Conservation (phyloP, 1,139 yeast genomes). For the Kodamaea sp. region DNA sequence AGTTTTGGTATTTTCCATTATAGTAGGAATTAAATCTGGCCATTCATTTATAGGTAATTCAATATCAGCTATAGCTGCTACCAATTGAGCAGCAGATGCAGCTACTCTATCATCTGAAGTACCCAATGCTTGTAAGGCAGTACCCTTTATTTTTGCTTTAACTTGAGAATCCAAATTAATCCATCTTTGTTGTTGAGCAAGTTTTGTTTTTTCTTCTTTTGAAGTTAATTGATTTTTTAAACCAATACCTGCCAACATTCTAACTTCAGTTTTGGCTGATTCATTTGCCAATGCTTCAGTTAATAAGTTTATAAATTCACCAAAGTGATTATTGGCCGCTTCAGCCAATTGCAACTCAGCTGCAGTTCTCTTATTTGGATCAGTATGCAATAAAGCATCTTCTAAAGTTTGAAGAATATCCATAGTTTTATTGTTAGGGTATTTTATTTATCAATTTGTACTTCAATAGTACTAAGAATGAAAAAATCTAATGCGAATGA, state of each 20-base stretch:
- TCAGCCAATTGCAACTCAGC: constrained; percentile 79
- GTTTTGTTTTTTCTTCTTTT: constrained; percentile 54
- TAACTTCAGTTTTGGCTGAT: constrained; percentile 68
- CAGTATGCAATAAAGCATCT: constrained; percentile 67
- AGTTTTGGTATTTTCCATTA: constrained; percentile 80
- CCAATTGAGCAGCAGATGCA: constrained; percentile 85
- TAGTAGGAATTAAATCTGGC: constrained; percentile 78
- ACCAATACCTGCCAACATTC: constrained; percentile 88
- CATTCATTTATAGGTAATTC: constrained; percentile 87
- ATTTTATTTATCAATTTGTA: no score
- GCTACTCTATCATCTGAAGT: constrained; percentile 78
- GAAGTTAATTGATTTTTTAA: constrained; percentile 85
- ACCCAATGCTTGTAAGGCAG: constrained; percentile 61
- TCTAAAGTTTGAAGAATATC: constrained; percentile 74
- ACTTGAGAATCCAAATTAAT: constrained; percentile 48
- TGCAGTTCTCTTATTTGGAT: constrained; percentile 65
- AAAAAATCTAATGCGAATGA: no score
- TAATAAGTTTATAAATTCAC: constrained; percentile 64
- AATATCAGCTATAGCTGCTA: constrained; percentile 93
- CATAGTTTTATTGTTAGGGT: constrained; percentile 29
- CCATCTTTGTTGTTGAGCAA: constrained; percentile 62
- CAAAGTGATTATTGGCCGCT: constrained; percentile 74
- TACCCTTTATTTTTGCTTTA: constrained; percentile 63
- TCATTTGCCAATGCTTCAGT: constrained; percentile 71
- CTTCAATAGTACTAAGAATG: no score